Percentiles rank a stretch among this genome's conserved stretches.
Conservation (phyloP, 495 filamentous ascomycete species). For the Thermochaetoides thermophila region DNA sequence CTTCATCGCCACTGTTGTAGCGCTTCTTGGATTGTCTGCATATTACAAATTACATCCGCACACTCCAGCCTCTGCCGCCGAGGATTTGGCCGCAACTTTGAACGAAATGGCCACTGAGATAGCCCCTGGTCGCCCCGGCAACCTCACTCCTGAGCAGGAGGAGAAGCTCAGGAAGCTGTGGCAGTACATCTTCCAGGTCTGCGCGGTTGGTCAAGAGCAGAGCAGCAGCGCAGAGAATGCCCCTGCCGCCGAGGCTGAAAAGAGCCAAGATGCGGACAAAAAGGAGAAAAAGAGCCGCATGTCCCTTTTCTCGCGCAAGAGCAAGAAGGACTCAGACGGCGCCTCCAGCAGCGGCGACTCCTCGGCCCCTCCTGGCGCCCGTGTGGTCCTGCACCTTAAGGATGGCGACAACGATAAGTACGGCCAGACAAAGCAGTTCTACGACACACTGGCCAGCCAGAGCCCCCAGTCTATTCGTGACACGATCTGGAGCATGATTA, state of each 20-base stretch:
- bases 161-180: constrained; percentile 80
- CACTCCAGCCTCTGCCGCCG: neutral
- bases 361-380: constrained; percentile 1
- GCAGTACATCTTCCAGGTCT: constrained; percentile 61
- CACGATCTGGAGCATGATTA: constrained; percentile 90
- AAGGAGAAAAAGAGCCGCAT: constrained; percentile 61
- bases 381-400: constrained; percentile 17
- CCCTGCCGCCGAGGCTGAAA: constrained; percentile 6
- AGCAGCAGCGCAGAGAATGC: constrained; percentile 14
- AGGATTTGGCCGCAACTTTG: neutral
- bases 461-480: constrained; percentile 63
- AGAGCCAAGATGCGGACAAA: constrained; percentile 25
- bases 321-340: constrained; percentile 26
- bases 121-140: constrained; percentile 68
- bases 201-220: constrained; percentile 42
- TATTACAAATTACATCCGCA: too few relatives aligned
- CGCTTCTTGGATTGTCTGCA: constrained; percentile 1
- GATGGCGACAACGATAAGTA: constrained; percentile 75
- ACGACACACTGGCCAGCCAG: constrained; percentile 59
- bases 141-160: constrained; percentile 77
- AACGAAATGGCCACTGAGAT: constrained; percentile 27
- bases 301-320: constrained; percentile 46
- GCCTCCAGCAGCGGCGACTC: too few relatives aligned
- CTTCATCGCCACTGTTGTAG: constrained; percentile 3
- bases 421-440: constrained; percentile 75